Evolutionary conservation across 257 asterid genomes (phyloP).

Genomic region (Cruciata laevipes): DNA sequence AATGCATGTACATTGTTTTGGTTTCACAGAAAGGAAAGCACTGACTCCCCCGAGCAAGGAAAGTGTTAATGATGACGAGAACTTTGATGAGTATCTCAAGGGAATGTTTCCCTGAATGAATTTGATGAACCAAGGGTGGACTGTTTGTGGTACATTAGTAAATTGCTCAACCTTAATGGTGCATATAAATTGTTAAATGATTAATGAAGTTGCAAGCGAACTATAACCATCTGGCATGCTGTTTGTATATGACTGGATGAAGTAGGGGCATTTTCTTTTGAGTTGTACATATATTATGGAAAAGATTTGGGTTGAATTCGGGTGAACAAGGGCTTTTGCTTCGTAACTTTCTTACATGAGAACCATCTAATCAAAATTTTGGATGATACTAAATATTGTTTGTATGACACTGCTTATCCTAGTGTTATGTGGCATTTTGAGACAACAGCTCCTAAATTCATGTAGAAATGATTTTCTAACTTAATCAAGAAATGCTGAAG

Average conservation of each 20-base stretch:
- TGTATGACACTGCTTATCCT: background rate
- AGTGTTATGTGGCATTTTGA: no score
- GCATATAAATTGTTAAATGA: background rate
- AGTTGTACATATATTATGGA: background rate
- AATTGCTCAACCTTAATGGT: background rate
- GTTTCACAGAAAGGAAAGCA: constrained; percentile 39
- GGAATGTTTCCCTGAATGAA: constrained; percentile 82
- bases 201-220: background rate
- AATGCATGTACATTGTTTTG: constrained; percentile 1
- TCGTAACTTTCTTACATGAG: background rate
- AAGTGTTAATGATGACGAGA: constrained; percentile 47
- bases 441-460: no score
- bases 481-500: no score
- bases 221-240: background rate
- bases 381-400: background rate
- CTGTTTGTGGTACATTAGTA: background rate
- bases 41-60: constrained; percentile 32
- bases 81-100: constrained; percentile 73
- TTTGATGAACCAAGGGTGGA: background rate
- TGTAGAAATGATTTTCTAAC: no score
- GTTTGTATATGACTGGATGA: background rate
- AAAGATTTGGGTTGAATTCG: background rate
- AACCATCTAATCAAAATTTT: no score
- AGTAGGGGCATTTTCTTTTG: background rate
- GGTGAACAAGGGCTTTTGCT: background rate